Conservation (phyloP, 768 basidiomycete genomes). For the Dioszegia hungarica region DNA sequence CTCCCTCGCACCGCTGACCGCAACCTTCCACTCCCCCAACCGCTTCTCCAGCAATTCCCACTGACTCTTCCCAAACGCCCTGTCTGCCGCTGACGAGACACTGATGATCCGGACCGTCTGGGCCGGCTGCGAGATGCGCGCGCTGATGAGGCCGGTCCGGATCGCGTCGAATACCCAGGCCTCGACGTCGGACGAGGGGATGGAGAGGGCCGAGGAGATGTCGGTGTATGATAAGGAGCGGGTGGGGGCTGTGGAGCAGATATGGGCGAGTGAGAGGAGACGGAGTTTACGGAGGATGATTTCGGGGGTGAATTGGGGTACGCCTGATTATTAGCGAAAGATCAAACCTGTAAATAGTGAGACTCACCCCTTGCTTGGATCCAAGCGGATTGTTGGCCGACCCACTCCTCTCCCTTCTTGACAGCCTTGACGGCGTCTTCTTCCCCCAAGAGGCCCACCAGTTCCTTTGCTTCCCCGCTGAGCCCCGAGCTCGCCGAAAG, state of each 20-base stretch:
- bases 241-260: constrained; percentile 24
- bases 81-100: constrained; percentile 23
- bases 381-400: constrained; percentile 17
- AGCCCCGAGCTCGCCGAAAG: constrained; percentile 24
- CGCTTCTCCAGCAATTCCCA: constrained; percentile 44
- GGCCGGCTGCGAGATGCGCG: constrained; percentile 44
- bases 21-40: constrained; percentile 43
- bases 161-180: constrained; percentile 47
- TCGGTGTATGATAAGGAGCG: constrained; percentile 35
- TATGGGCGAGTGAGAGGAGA: constrained; percentile 34
- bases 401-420: constrained; percentile 33
- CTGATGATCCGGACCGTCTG: constrained; percentile 38
- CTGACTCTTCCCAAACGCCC: constrained; percentile 34
- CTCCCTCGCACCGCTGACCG: constrained; percentile 35
- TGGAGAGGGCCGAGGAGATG: constrained; percentile 30
- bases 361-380: constrained; percentile 3
- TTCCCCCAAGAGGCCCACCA: constrained; percentile 37
- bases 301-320: constrained; percentile 31
- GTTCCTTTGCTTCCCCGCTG: constrained; percentile 24
- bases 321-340: constrained; percentile 13
- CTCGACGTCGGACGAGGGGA: constrained; percentile 42
- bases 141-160: constrained; percentile 37
- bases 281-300: constrained; percentile 38
- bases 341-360: neutral
- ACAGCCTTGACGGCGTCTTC: constrained; percentile 38